phyloP scores from a whole-genome alignment of 129 eudicot genomes.

The Artemisia argyi region DNA sequence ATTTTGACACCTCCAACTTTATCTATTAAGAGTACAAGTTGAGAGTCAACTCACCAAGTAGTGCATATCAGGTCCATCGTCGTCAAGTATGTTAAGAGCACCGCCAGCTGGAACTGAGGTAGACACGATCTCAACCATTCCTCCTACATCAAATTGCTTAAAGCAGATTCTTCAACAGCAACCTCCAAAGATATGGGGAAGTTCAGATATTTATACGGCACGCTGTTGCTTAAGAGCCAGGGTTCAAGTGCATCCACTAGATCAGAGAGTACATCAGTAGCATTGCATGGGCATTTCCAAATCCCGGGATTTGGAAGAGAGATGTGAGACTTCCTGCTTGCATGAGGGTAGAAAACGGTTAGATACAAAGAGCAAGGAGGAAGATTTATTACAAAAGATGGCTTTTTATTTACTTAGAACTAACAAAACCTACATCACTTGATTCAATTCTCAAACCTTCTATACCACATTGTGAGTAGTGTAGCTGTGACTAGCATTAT shows the following conservation, averaged over 20 bases:
- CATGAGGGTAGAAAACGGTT: slow-evolving; percentile 24
- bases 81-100: slow-evolving; percentile 79
- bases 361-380: background rate
- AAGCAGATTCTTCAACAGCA: slow-evolving; percentile 81
- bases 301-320: slow-evolving; percentile 51
- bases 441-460: background rate
- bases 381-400: background rate
- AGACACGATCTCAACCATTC: slow-evolving; percentile 72
- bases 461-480: background rate
- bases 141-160: slow-evolving; percentile 92
- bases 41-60: slow-evolving; percentile 62
- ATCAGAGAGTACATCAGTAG: slow-evolving; percentile 67
- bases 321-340: background rate
- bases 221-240: slow-evolving; percentile 74
- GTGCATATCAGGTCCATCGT: slow-evolving; percentile 98
- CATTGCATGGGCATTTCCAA: slow-evolving; percentile 77
- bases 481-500: background rate
- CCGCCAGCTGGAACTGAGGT: slow-evolving; percentile 89
- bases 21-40: background rate
- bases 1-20: background rate
- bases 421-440: slow-evolving; percentile 3
- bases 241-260: slow-evolving; percentile 81
- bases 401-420: background rate
- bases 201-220: slow-evolving; percentile 48
- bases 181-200: slow-evolving; percentile 51